A percentile compares a stretch with the other conserved stretches of the same genome.
Evolutionary conservation across 2,329 filamentous ascomycete species (phyloP).

Genomic region (Fusarium praegraminearum): DNA sequence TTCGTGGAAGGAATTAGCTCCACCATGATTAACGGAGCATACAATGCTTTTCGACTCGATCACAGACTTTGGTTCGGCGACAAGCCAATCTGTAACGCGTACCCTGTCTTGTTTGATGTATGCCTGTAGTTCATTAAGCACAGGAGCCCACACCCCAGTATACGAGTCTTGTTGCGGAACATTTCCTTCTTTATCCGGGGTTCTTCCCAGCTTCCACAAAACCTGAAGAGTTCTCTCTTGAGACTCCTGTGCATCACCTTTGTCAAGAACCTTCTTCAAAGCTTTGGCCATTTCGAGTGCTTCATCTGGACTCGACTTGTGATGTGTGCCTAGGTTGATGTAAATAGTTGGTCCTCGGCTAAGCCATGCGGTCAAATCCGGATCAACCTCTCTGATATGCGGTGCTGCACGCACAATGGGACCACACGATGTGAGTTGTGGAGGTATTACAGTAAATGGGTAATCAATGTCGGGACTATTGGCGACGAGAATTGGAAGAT

Average conservation of each 20-base stretch:
- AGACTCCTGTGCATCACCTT: accelerated
- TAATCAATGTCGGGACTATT: not conserved
- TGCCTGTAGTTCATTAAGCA: not conserved
- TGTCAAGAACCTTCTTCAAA: not conserved
- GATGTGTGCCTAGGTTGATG: not conserved
- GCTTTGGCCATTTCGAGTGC: not conserved
- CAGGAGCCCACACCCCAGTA: not conserved
- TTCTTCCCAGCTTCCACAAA: not conserved
- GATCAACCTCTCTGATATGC: accelerated
- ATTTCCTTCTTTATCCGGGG: not conserved
- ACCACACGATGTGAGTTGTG: not conserved
- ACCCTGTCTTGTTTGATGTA: not conserved
- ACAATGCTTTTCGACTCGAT: not conserved
- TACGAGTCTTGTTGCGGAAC: not conserved
- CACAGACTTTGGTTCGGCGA: not conserved
- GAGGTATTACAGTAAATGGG: not conserved
- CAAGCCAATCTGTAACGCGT: not conserved
- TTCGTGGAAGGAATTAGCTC: not conserved
- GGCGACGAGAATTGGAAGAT: not conserved
- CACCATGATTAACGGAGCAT: not conserved
- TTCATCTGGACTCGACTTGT: not conserved
- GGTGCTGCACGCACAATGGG: not conserved
- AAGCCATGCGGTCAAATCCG: not conserved
- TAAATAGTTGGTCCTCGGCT: not conserved
- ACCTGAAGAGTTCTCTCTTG: not conserved